Evolutionary conservation across 2,329 filamentous ascomycete species (phyloP).

Genomic region (Colletotrichum sp.): DNA sequence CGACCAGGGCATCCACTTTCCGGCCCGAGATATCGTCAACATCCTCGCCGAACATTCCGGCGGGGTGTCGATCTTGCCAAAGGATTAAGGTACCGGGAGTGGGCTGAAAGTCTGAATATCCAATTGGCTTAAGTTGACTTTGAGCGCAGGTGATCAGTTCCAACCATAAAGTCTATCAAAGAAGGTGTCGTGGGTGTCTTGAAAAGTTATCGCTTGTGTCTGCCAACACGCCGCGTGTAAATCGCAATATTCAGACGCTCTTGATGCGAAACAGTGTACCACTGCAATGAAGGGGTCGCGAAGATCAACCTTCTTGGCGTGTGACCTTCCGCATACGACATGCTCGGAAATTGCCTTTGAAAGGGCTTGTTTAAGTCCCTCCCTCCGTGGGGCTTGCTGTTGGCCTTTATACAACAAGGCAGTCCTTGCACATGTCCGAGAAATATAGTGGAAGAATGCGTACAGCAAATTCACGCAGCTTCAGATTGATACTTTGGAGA

Average conservation of each 20-base stretch:
- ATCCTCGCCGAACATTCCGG: neutral
- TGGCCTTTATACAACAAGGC: neutral
- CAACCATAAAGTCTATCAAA: neutral
- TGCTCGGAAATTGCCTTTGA: neutral
- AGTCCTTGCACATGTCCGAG: neutral
- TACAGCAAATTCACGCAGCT: neutral
- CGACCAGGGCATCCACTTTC: neutral
- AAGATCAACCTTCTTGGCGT: neutral
- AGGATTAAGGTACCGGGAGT: neutral
- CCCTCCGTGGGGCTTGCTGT: neutral
- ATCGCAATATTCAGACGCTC: neutral
- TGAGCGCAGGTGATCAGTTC: neutral
- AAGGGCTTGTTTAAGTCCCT: neutral
- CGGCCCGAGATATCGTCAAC: neutral
- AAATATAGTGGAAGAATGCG: neutral
- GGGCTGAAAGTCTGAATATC: neutral
- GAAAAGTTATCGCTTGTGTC: neutral
- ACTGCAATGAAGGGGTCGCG: neutral
- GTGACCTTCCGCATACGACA: neutral
- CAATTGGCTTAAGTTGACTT: neutral
- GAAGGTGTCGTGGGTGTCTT: neutral
- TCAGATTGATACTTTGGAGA: neutral
- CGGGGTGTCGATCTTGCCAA: neutral
- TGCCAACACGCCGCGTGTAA: neutral
- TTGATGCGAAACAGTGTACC: neutral